Percentiles rank a stretch among this genome's conserved stretches.
Conservation (phyloP, 2,329 filamentous ascomycete genomes). For the Lojkania enalia region DNA sequence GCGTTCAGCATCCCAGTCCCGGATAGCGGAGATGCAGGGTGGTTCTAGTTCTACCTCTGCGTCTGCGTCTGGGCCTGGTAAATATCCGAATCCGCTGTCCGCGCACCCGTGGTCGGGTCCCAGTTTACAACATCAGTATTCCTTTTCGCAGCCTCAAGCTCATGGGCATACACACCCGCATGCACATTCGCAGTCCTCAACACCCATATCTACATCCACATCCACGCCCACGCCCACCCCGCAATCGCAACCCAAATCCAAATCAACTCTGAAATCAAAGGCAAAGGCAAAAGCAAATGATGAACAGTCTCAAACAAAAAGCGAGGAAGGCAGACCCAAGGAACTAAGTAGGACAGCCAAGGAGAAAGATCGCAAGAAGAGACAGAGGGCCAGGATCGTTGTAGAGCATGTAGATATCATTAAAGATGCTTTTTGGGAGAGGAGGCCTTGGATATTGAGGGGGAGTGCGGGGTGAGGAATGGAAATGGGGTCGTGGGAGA, state of each 20-base stretch:
- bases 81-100: neutral
- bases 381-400: slow-evolving; percentile 77
- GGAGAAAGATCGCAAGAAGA: slow-evolving; percentile 80
- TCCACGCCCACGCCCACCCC: neutral
- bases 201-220: neutral
- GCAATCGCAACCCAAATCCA: slow-evolving; percentile 19
- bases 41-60: neutral
- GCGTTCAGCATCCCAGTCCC: neutral
- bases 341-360: slow-evolving; percentile 75
- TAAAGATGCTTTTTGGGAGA: slow-evolving; percentile 90
- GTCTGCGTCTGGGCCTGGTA: neutral
- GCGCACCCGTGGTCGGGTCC: neutral
- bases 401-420: slow-evolving; percentile 92
- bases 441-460: slow-evolving; percentile 71
- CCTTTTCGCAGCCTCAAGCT: neutral
- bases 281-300: slow-evolving; percentile 20
- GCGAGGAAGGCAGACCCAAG: slow-evolving; percentile 17
- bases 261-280: slow-evolving; percentile 7
- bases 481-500: neutral
- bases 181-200: neutral
- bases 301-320: slow-evolving; percentile 18
- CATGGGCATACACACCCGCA: neutral
- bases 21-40: no score
- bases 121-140: no score
- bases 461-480: slow-evolving; percentile 31